Evolutionary conservation across 352 stramenopile genomes (phyloP).

Genomic region (Globisporangium orthogonon): DNA sequence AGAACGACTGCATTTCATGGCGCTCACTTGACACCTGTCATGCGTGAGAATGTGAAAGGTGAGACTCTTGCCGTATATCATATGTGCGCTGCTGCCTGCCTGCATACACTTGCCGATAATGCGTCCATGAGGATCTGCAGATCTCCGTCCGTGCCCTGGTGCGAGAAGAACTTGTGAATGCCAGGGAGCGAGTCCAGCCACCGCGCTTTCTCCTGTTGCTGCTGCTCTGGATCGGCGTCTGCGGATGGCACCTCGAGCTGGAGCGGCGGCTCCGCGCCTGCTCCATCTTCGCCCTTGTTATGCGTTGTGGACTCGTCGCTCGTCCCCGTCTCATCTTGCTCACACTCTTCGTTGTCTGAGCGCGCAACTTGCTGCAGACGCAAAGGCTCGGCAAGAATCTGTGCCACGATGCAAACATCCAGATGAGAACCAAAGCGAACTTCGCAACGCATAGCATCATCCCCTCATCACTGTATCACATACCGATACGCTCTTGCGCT

Average conservation of each 20-base stretch:
- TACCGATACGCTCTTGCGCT: conserved; percentile 4
- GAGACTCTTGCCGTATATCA: background rate
- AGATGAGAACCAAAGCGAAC: background rate
- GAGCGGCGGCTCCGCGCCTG: background rate
- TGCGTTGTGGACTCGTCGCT: background rate
- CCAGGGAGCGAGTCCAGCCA: conserved; percentile 7
- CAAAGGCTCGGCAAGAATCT: background rate
- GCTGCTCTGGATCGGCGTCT: background rate
- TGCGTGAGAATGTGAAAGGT: background rate
- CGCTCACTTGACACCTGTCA: background rate
- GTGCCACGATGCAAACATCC: background rate
- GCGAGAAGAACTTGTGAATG: conserved; percentile 12
- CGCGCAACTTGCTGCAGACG: background rate
- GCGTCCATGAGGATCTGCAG: conserved; percentile 2
- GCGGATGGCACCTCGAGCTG: background rate
- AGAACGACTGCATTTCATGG: conserved; percentile 22
- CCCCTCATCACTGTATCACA: background rate
- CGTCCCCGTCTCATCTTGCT: background rate
- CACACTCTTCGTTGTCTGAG: background rate
- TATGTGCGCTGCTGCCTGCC: background rate
- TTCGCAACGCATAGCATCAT: background rate
- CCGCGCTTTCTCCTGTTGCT: background rate
- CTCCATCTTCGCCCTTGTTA: background rate
- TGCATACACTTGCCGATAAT: conserved; percentile 2
- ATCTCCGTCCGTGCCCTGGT: conserved; percentile 2